Conservation (phyloP, 163 green algal genomes). For the Coccomyxa subellipsoidea region DNA sequence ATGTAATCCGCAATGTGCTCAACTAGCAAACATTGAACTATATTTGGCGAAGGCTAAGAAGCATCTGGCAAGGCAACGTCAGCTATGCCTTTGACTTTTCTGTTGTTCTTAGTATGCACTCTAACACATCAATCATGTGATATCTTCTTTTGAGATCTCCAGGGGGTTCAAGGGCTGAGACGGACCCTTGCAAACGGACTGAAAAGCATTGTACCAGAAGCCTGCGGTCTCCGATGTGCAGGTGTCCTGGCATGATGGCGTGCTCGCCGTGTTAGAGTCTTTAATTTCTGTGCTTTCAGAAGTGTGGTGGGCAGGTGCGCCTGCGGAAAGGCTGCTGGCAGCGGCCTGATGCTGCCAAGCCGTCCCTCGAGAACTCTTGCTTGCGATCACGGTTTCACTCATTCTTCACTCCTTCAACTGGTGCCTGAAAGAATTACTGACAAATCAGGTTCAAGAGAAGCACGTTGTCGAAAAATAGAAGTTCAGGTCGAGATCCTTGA, state of each 20-base stretch:
- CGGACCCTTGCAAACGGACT: background rate
- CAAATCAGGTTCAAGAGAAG: too few relatives aligned
- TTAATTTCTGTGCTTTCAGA: background rate
- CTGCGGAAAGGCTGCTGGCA: background rate
- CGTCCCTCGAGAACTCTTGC: background rate
- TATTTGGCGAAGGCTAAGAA: background rate
- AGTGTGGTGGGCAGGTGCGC: background rate
- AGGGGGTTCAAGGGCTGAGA: too few relatives aligned
- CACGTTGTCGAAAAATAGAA: too few relatives aligned
- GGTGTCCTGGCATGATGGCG: background rate
- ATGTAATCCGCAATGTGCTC: background rate
- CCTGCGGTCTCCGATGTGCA: background rate
- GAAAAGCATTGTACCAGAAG: background rate
- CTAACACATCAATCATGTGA: too few relatives aligned
- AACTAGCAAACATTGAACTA: background rate
- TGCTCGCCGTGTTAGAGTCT: background rate
- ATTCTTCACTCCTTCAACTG: background rate
- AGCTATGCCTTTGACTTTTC: background rate
- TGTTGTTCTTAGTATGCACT: too few relatives aligned
- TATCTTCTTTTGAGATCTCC: too few relatives aligned
- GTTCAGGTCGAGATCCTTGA: too few relatives aligned
- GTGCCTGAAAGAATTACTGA: too few relatives aligned
- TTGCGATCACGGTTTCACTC: background rate
- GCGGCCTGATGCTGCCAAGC: background rate
- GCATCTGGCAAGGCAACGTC: background rate